Conservation (phyloP, 768 basidiomycete genomes). For the Boletellus sp. region DNA sequence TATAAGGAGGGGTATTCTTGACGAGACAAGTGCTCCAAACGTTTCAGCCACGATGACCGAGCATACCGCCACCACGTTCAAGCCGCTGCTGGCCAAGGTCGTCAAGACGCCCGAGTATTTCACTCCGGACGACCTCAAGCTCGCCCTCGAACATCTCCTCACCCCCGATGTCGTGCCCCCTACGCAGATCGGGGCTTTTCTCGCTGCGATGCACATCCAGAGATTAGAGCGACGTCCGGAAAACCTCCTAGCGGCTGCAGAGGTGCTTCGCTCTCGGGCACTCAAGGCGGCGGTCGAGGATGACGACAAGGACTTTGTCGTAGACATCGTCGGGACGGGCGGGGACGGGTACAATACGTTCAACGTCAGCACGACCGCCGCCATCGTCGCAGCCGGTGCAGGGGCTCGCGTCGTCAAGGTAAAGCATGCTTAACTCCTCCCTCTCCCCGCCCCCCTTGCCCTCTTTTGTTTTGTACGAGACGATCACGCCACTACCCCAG, state of each 20-base stretch:
- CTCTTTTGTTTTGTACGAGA: no score
- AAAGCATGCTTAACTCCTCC: slow-evolving; percentile 11
- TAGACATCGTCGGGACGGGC: slow-evolving; percentile 42
- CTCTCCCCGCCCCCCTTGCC: background rate
- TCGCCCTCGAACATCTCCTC: slow-evolving; percentile 72
- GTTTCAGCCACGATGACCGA: slow-evolving; percentile 17
- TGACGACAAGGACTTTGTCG: slow-evolving; percentile 66
- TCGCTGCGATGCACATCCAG: slow-evolving; percentile 80
- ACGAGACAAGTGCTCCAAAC: no score
- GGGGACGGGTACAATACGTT: slow-evolving; percentile 96
- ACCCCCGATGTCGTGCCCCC: slow-evolving; percentile 60
- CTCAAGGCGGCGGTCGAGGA: slow-evolving; percentile 59
- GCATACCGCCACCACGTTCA: slow-evolving; percentile 57
- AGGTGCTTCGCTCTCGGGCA: slow-evolving; percentile 66
- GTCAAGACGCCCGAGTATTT: slow-evolving; percentile 81
- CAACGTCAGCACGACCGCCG: slow-evolving; percentile 95
- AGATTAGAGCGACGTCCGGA: slow-evolving; percentile 74
- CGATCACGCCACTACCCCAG: slow-evolving; percentile 39
- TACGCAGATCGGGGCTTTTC: slow-evolving; percentile 83
- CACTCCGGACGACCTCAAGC: slow-evolving; percentile 66
- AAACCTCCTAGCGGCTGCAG: slow-evolving; percentile 74
- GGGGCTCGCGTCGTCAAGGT: slow-evolving; percentile 94
- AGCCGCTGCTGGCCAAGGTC: slow-evolving; percentile 70
- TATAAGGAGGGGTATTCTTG: no score
- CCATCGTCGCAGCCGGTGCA: slow-evolving; percentile 89